phyloP scores from a whole-genome alignment of 2,329 filamentous ascomycete genomes.

The Colletotrichum sidae region DNA sequence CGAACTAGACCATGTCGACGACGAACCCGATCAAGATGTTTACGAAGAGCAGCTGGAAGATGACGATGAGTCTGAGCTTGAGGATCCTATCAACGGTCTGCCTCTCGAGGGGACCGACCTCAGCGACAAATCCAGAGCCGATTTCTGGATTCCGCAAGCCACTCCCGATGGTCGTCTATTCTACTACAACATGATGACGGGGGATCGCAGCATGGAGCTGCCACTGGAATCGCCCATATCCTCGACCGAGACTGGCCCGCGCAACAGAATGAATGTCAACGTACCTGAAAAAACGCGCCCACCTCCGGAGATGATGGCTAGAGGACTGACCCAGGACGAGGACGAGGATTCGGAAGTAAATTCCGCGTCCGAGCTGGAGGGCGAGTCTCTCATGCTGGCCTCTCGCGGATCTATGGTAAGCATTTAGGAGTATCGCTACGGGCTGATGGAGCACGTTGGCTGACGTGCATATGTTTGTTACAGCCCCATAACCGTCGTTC shows the following conservation, averaged over 20 bases:
- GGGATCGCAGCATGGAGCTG: constrained; percentile 93
- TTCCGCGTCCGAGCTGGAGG: constrained; percentile 89
- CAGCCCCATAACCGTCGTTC: constrained; percentile 75
- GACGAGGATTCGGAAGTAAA: constrained; percentile 87
- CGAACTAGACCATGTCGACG: constrained; percentile 65
- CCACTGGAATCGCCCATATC: constrained; percentile 91
- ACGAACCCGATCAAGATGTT: constrained; percentile 73
- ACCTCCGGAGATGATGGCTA: constrained; percentile 90
- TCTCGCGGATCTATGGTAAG: constrained; percentile 77
- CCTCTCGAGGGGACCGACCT: constrained; percentile 76
- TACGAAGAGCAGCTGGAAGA: constrained; percentile 77
- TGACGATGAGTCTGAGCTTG: constrained; percentile 69
- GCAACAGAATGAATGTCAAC: constrained; percentile 87
- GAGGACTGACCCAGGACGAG: constrained; percentile 84
- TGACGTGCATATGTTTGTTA: constrained; percentile 20
- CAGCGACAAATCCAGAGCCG: constrained; percentile 82
- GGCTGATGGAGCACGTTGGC: background rate
- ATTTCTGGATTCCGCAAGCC: constrained; percentile 98
- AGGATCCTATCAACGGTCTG: constrained; percentile 68
- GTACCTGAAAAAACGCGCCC: constrained; percentile 91
- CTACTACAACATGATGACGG: constrained; percentile 98
- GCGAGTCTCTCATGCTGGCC: constrained; percentile 75
- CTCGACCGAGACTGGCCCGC: constrained; percentile 83
- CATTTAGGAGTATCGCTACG: background rate
- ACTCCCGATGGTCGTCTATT: constrained; percentile 93